Base-by-base conservation (phyloP, 495 filamentous ascomycete species). In the Podospora tetraspora region DNA sequence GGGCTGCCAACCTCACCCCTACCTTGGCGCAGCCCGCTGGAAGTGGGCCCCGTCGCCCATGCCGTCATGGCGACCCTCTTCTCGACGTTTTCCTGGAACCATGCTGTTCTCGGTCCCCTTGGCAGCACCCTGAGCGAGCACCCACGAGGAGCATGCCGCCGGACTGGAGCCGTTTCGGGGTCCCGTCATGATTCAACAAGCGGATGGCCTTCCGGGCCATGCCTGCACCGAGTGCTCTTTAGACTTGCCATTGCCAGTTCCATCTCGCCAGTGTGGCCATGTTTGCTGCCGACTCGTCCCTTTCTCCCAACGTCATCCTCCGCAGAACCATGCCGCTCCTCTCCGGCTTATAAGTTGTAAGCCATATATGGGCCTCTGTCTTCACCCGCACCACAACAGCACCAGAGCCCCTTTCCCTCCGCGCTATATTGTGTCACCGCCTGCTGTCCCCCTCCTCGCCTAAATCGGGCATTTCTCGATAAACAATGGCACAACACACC, bases 301-400 rank as follows among this genome's bases (percentile, higher is more conserved):
- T 25, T 25, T 12, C 43, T 66, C 52, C 68, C 73, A 75, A 76
- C 77, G 77, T 80, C 78, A 79, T 80, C 71, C 75, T 67, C 69
- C 66, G 69, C 72, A 74, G 72, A 72, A 72, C 72, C 66, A 21
- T 30, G 66, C 67, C 62, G 61, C 62, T 63, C 58, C 19, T 57
- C 56, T 52, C 63, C 63, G 68, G 67, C 30, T 70, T 70, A 72
- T 71, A 74, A 69, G 68, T 34, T 56, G 34, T 25, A 25, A 67
- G 68, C 43, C 56, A 29, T 37, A 72, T 71, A 68, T 43, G 67
- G 62, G 66, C 58, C 67, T 65, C 34, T 29, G 59, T 8, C 29
- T 71, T 73, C 69, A 71, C 32, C 71, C 69, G 66, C 56, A 32
- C 62, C 63, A 29, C 58, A 56, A 67, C 43, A 24, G 22, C 32